Percentiles rank a stretch among this genome's conserved stretches.
Evolutionary conservation across 179 eudicot species (phyloP).

Genomic region (Silene noctiflora): DNA sequence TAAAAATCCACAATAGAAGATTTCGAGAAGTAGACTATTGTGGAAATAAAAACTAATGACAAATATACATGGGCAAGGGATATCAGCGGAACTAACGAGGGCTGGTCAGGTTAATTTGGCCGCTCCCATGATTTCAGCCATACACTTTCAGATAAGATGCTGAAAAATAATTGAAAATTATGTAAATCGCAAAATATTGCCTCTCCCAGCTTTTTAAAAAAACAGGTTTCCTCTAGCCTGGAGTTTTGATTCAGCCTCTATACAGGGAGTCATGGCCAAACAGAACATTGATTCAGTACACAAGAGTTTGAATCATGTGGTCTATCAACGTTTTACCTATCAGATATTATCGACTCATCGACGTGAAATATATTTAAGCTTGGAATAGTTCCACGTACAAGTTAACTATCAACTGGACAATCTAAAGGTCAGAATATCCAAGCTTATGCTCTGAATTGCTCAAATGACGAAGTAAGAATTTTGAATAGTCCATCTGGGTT

Average conservation of each 20-base stretch:
- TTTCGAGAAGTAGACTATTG: no score
- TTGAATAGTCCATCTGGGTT: constrained; percentile 89
- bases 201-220: no score
- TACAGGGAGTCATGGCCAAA: not conserved
- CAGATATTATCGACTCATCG: not conserved
- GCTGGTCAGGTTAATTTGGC: no score
- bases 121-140: no score
- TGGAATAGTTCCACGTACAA: not conserved
- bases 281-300: not conserved
- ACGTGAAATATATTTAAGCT: not conserved
- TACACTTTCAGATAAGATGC: no score
- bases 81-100: no score
- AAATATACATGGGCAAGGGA: no score
- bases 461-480: constrained; percentile 76
- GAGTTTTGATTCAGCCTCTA: not conserved
- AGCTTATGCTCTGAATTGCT: constrained; percentile 24
- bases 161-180: no score
- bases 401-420: not conserved
- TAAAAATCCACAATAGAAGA: no score
- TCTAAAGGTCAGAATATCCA: not conserved
- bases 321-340: not conserved
- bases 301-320: not conserved
- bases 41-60: no score
- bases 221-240: not conserved
- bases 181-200: no score